Evolutionary conservation across 2,329 filamentous ascomycete species (phyloP), one percentile per base, ranked within the genome.

Genomic region (Rhynchosporium graminicola): DNA sequence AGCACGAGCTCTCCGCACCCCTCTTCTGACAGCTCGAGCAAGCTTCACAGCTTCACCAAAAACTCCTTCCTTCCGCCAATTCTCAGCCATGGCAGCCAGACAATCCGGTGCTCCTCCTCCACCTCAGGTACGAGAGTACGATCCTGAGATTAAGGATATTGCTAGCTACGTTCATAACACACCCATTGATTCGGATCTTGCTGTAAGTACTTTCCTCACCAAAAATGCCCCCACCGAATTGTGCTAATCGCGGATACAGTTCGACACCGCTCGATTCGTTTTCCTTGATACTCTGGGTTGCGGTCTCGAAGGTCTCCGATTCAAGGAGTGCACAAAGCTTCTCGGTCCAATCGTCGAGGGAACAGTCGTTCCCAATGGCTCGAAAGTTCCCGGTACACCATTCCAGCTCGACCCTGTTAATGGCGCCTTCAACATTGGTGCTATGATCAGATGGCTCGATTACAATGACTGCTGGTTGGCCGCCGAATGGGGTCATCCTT

Each of bases 401-500:
- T 98, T 94, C 81, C 89, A 96, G 79, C 87, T 99, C 71, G 95
- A 98, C 77, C 95, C 95, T 45, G 87, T 98, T 76, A 94, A 94
- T 73, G 95, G 89, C 67, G 95, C 95, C 68, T 98, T 99, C 86
- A 98, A 98, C 84, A 98, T 99, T 72, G 95, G 95, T 72, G 90
- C 95, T 73, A 96, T 97, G 89, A 97, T 99, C 80, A 86, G 95
- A 75, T 99, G 95, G 95, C 86, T 99, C 73, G 95, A 99, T 82
- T 99, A 98, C 86, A 99, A 99, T 78, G 95, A 99, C 85, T 98
- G 95, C 86, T 99, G 94, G 95, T 84, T 98, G 68, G 95, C 94
- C 50, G 95, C 95, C 61, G 95, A 99, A 81, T 99, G 95, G 95
- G 95, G 95, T 63, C 95, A 99, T 79, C 95, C 95, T 66, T 97